phyloP scores from a whole-genome alignment of 352 stramenopile genomes.

The Phytopythium sindhum region DNA sequence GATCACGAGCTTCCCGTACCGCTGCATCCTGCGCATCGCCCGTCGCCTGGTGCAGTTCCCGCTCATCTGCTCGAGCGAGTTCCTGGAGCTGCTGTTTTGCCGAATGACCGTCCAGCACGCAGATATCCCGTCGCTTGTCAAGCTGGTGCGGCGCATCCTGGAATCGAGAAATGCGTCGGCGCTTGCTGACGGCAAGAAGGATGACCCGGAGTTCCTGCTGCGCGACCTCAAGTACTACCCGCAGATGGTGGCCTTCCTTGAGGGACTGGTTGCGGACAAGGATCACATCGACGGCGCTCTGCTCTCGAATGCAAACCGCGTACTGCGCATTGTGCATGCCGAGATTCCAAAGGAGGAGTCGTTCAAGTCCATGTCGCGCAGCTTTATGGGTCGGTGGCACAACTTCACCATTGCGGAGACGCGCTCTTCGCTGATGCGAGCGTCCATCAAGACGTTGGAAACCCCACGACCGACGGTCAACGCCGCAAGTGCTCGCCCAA shows the following conservation, averaged over 20 bases:
- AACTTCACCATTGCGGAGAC: slow-evolving; percentile 66
- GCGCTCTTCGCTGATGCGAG: slow-evolving; percentile 21
- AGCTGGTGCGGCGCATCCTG: slow-evolving; percentile 68
- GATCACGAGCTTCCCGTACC: slow-evolving; percentile 72
- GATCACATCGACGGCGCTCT: slow-evolving; percentile 39
- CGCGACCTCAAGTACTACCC: slow-evolving; percentile 68
- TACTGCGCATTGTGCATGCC: slow-evolving; percentile 65
- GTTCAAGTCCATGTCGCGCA: slow-evolving; percentile 45
- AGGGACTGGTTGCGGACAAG: slow-evolving; percentile 49
- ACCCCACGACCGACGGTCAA: not conserved
- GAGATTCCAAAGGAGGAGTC: slow-evolving; percentile 52
- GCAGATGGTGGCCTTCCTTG: slow-evolving; percentile 55
- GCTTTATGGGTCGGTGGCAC: slow-evolving; percentile 74
- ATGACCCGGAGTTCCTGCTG: slow-evolving; percentile 39
- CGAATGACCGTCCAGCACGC: slow-evolving; percentile 65
- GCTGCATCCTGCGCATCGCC: slow-evolving; percentile 57
- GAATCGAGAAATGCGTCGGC: slow-evolving; percentile 46
- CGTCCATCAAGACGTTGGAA: slow-evolving; percentile 18
- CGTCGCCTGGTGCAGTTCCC: slow-evolving; percentile 63
- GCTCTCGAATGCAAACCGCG: slow-evolving; percentile 70
- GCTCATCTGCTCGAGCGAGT: slow-evolving; percentile 62
- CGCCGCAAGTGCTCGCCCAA: slow-evolving; percentile 5
- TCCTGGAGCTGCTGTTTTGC: slow-evolving; percentile 70
- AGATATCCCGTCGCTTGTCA: slow-evolving; percentile 65
- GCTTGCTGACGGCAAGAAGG: slow-evolving; percentile 25